Evolutionary conservation across 2,329 filamentous ascomycete species (phyloP).

Genomic region (Sordariomycetes sp.): DNA sequence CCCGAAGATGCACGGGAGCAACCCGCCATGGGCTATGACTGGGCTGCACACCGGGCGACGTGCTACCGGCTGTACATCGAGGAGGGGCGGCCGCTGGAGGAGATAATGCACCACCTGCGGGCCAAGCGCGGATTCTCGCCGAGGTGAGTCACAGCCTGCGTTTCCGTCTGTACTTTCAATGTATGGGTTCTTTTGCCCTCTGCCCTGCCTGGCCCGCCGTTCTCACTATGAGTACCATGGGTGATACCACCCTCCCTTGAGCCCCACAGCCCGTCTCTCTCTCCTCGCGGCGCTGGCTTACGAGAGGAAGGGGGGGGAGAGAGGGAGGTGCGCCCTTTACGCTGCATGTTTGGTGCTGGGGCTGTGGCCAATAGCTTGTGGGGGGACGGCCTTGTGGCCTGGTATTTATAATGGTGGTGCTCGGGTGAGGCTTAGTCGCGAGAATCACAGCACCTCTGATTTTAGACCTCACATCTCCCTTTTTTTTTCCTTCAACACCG

Average conservation of each 20-base stretch:
- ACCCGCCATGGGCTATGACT: conserved; percentile 33
- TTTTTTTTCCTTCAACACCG: no score
- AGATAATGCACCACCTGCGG: conserved; percentile 65
- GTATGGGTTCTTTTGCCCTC: no score
- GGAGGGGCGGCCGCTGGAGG: conserved; percentile 60
- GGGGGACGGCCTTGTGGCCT: neutral
- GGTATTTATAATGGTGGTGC: neutral
- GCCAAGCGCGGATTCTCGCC: conserved; percentile 56
- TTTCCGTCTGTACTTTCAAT: neutral
- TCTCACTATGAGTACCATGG: conserved; percentile 2
- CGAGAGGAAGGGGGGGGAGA: neutral
- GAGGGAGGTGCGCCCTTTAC: neutral
- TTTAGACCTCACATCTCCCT: neutral
- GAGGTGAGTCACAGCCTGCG: conserved; percentile 38
- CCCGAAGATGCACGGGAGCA: neutral
- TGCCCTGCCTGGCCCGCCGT: no score
- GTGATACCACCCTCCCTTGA: neutral
- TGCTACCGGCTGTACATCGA: conserved; percentile 60
- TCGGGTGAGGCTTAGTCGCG: neutral
- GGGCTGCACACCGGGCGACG: conserved; percentile 30
- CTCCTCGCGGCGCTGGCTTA: neutral
- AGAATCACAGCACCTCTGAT: neutral
- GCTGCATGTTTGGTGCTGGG: neutral
- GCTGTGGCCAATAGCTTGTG: no score
- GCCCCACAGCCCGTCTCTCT: neutral